Evolutionary conservation across 2,329 filamentous ascomycete genomes (phyloP).

Genomic region (Diaporthe vexans): DNA sequence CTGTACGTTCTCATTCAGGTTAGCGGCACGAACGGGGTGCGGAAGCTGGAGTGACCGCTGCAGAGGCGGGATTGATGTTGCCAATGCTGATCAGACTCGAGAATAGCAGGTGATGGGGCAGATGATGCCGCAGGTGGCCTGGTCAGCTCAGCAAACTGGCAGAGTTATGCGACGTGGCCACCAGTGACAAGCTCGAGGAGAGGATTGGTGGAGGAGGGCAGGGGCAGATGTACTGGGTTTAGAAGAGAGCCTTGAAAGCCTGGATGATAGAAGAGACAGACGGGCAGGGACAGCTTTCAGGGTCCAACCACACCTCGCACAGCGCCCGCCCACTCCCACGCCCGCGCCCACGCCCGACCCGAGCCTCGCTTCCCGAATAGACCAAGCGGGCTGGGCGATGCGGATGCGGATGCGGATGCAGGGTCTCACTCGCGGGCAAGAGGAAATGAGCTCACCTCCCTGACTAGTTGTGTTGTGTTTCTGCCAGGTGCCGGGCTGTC

Average conservation of each 20-base stretch:
- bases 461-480: no score
- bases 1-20: constrained; percentile 35
- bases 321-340: not conserved
- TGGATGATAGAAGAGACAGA: constrained; percentile 4
- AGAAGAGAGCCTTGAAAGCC: not conserved
- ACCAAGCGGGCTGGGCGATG: constrained; percentile 16
- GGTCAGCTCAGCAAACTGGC: constrained; percentile 12
- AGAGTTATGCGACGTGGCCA: constrained; percentile 14
- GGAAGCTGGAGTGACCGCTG: not conserved
- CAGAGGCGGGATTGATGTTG: not conserved
- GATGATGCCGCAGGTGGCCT: constrained; percentile 10
- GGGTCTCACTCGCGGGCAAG: constrained; percentile 6
- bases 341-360: constrained; percentile 9
- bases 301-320: constrained; percentile 32
- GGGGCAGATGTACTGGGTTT: constrained; percentile 10
- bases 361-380: constrained; percentile 17
- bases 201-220: not conserved
- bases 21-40: constrained; percentile 36
- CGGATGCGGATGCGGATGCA: constrained; percentile 13
- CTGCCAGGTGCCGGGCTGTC: not conserved
- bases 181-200: constrained; percentile 17
- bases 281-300: constrained; percentile 6
- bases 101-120: constrained; percentile 18
- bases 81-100: constrained; percentile 8
- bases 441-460: constrained; percentile 26